These are phyloP conservation scores for Cunninghamia lanceolata DNA, from an alignment of 75 land plant species.

Conservation along the genomic window DNA sequence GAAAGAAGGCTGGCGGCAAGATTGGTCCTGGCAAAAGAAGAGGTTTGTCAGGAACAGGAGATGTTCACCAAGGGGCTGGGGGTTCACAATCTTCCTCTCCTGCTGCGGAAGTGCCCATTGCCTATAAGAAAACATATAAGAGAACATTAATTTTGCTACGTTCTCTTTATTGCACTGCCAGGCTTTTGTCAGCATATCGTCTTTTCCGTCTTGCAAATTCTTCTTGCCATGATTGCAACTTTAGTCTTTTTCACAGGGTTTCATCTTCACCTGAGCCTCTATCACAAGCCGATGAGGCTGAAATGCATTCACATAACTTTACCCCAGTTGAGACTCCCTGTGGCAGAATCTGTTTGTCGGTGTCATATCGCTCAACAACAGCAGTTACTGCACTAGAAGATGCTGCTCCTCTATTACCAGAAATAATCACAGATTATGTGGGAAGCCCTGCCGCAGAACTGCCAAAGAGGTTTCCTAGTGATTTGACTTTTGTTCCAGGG, in stretches of 20 bases:
- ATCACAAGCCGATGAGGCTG: constrained; percentile 43
- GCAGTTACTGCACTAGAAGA: constrained; percentile 50
- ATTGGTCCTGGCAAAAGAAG: background rate
- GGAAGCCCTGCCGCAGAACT: constrained; percentile 84
- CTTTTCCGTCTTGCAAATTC: constrained; percentile 60
- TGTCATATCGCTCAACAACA: constrained; percentile 43
- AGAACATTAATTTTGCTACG: constrained; percentile 56
- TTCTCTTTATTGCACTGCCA: constrained; percentile 62
- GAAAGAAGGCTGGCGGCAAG: constrained; percentile 19
- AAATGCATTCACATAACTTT: constrained; percentile 47
- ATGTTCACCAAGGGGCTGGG: background rate
- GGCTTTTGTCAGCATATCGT: constrained; percentile 79
- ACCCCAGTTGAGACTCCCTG: constrained; percentile 68
- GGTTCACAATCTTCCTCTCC: constrained; percentile 12
- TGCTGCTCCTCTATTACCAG: constrained; percentile 50
- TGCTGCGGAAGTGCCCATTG: constrained; percentile 30
- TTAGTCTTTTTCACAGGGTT: constrained; percentile 49
- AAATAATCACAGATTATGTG: constrained; percentile 83
- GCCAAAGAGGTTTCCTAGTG: constrained; percentile 50
- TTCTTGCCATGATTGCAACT: constrained; percentile 42
- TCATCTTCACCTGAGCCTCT: constrained; percentile 51
- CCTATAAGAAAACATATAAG: constrained; percentile 50
- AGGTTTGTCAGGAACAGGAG: background rate
- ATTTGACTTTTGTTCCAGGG: constrained; percentile 16
- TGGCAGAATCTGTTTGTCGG: constrained; percentile 64